phyloP scores from a whole-genome alignment of 768 basidiomycete genomes.

The Nidularia pulvinata region DNA sequence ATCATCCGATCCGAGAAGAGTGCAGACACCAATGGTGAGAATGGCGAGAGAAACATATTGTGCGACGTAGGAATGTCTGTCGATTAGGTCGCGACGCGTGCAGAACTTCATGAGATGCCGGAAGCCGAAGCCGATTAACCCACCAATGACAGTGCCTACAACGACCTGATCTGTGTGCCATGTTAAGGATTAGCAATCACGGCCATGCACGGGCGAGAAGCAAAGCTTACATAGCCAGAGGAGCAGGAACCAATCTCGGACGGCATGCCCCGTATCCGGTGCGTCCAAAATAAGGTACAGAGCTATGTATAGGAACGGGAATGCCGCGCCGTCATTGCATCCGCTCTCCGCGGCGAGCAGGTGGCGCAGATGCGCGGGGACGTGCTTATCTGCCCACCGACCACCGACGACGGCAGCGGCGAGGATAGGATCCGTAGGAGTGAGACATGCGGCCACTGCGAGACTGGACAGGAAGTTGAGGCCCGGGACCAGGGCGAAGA shows the following conservation, averaged over 20 bases:
- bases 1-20: conserved; percentile 90
- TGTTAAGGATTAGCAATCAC: too few species aligned
- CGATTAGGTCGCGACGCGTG: conserved; percentile 82
- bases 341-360: conserved; percentile 78
- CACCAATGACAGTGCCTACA: conserved; percentile 75
- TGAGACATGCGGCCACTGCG: conserved; percentile 90
- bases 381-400: conserved; percentile 97
- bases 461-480: conserved; percentile 89
- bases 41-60: conserved; percentile 87
- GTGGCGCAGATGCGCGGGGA: conserved; percentile 78
- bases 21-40: conserved; percentile 82
- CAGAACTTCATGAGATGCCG: conserved; percentile 94
- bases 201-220: conserved; percentile 1
- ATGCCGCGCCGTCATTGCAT: conserved; percentile 97
- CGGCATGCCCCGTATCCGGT: conserved; percentile 54
- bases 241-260: conserved; percentile 86
- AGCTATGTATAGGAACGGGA: conserved; percentile 90
- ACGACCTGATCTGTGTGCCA: conserved; percentile 66
- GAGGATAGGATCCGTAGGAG: conserved; percentile 93
- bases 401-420: conserved; percentile 94
- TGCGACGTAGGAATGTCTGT: conserved; percentile 92
- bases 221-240: conserved; percentile 79
- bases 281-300: conserved; percentile 82
- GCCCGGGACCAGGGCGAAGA: conserved; percentile 89
- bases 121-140: conserved; percentile 74